Conservation (phyloP, 2,329 filamentous ascomycete species). For the Beauveria caledonica region DNA sequence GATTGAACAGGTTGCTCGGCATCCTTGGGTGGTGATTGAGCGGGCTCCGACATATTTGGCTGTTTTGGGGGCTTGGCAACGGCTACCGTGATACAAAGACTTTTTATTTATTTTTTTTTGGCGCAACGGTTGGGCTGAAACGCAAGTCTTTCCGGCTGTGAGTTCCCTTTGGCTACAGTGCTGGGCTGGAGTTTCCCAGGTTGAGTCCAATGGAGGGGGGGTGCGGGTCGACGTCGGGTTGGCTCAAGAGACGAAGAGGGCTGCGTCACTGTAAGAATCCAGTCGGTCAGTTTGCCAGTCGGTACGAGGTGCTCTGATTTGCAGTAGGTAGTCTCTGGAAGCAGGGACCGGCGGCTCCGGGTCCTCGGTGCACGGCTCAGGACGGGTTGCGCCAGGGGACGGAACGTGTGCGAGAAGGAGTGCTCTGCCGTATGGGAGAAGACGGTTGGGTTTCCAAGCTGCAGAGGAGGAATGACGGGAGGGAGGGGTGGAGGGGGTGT, state of each 20-base stretch:
- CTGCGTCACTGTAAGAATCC: conserved; percentile 3
- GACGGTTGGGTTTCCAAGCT: conserved; percentile 5
- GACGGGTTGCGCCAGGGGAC: background rate
- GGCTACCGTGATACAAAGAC: conserved; percentile 41
- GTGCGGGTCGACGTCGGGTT: conserved; percentile 9
- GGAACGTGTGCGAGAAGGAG: background rate
- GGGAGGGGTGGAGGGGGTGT: conserved; percentile 9
- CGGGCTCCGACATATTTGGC: conserved; percentile 86
- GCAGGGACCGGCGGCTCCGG: conserved; percentile 2
- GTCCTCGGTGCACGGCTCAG: background rate
- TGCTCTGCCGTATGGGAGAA: background rate
- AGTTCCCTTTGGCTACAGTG: background rate
- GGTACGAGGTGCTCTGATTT: conserved; percentile 1
- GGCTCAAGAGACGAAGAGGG: background rate
- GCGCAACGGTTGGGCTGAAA: conserved; percentile 7
- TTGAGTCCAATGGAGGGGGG: conserved; percentile 6
- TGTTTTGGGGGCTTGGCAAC: conserved; percentile 33
- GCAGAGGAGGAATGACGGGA: background rate
- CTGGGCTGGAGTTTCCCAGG: conserved; percentile 1
- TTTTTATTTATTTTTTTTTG: conserved; percentile 37
- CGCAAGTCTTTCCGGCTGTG: background rate
- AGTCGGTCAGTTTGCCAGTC: background rate
- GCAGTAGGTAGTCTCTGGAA: conserved; percentile 2
- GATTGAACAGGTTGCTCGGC: conserved; percentile 90
- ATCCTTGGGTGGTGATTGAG: conserved; percentile 86